Evolutionary conservation across 805 yeast genomes (phyloP).

Genomic region (Yamadazyma laniorum): DNA sequence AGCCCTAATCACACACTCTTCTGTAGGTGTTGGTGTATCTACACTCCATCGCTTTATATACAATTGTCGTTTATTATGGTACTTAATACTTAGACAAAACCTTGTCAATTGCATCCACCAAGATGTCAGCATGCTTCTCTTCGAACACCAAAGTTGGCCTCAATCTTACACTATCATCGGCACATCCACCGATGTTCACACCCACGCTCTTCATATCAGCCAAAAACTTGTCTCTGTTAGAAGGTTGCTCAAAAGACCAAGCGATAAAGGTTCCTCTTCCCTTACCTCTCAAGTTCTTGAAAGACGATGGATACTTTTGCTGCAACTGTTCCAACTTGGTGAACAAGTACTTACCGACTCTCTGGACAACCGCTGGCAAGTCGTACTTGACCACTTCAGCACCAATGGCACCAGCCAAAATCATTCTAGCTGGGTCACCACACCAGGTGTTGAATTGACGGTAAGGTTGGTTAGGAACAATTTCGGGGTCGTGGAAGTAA

Average conservation of each 20-base stretch:
- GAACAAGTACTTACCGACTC: conserved; percentile 69
- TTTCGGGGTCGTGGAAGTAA: conserved; percentile 71
- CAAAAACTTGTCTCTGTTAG: conserved; percentile 60
- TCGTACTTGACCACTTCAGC: conserved; percentile 61
- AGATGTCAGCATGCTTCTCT: conserved; percentile 73
- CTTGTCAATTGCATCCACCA: conserved; percentile 44
- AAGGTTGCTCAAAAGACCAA: conserved; percentile 51
- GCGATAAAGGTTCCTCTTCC: conserved; percentile 67
- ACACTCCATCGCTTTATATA: no score
- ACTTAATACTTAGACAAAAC: conserved; percentile 27
- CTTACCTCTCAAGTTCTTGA: conserved; percentile 59
- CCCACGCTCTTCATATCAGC: conserved; percentile 60
- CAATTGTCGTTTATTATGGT: no score
- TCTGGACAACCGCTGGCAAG: conserved; percentile 52
- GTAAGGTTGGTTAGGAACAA: conserved; percentile 74
- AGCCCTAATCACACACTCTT: no score
- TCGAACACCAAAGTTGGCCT: conserved; percentile 80
- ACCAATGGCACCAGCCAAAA: conserved; percentile 72
- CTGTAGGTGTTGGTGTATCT: no score
- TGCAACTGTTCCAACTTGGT: conserved; percentile 52
- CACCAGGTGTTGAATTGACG: conserved; percentile 94
- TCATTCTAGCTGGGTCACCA: conserved; percentile 82
- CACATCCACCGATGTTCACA: conserved; percentile 84
- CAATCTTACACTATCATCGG: conserved; percentile 71
- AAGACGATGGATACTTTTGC: conserved; percentile 59